These are phyloP conservation scores for Boletus patriciae DNA, from an alignment of 768 basidiomycete species.

Conservation along the genomic window DNA sequence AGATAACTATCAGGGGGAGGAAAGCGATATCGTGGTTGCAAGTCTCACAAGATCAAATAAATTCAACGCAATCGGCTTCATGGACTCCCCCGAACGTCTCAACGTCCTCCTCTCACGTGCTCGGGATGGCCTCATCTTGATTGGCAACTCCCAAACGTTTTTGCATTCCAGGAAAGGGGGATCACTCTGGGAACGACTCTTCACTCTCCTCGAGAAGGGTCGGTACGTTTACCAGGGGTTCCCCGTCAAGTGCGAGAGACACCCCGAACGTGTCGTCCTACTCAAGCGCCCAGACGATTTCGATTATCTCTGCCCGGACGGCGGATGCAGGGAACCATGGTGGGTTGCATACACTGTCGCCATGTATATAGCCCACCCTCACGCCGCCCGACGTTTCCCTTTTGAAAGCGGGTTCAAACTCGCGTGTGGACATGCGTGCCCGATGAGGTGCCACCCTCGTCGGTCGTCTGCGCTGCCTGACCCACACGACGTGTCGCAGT, in stretches of 20 bases:
- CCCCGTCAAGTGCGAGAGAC: slow-evolving; percentile 59
- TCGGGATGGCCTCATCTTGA: slow-evolving; percentile 60
- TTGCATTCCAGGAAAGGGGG: slow-evolving; percentile 48
- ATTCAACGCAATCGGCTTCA: slow-evolving; percentile 61
- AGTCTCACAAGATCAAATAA: slow-evolving; percentile 67
- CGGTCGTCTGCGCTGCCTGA: slow-evolving; percentile 40
- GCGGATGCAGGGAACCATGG: too few relatives aligned
- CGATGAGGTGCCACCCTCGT: slow-evolving; percentile 57
- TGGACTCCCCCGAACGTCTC: slow-evolving; percentile 66
- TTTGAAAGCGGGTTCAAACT: slow-evolving; percentile 2
- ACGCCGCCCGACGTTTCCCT: neutral
- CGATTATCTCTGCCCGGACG: too few relatives aligned
- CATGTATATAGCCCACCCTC: too few relatives aligned
- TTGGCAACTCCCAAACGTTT: slow-evolving; percentile 66
- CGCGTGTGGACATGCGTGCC: slow-evolving; percentile 46
- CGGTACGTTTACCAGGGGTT: slow-evolving; percentile 66
- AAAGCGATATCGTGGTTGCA: slow-evolving; percentile 65
- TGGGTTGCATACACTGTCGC: too few relatives aligned
- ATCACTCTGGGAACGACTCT: too few relatives aligned
- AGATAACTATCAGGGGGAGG: slow-evolving; percentile 82
- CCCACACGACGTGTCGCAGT: slow-evolving; percentile 34
- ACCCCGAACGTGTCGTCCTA: too few relatives aligned
- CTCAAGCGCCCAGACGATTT: too few relatives aligned
- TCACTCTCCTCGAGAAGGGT: too few relatives aligned
- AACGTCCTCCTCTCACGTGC: slow-evolving; percentile 73